Evolutionary conservation across 768 basidiomycete genomes (phyloP).

Genomic region (Lactifluus pinguis): DNA sequence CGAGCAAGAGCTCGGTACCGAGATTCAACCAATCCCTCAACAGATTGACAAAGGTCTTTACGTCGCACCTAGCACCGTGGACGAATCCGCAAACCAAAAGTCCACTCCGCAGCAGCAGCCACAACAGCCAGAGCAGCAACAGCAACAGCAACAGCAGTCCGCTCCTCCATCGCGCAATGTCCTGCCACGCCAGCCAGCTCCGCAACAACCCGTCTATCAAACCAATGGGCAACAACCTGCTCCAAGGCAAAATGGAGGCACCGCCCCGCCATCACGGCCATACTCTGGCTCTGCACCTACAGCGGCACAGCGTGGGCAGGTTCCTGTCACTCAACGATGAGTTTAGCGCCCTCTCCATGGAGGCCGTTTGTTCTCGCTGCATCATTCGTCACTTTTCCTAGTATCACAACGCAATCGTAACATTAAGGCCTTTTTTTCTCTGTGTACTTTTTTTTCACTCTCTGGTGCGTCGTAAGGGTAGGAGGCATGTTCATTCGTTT

Average conservation of each 20-base stretch:
- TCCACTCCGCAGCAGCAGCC: constrained; percentile 27
- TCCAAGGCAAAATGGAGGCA: constrained; percentile 23
- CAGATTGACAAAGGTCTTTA: constrained; percentile 87
- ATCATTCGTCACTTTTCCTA: constrained; percentile 1
- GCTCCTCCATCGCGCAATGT: constrained; percentile 15
- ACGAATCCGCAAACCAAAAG: constrained; percentile 39
- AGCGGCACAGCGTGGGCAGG: constrained; percentile 22
- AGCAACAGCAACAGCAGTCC: constrained; percentile 21
- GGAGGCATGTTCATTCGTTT: constrained; percentile 1
- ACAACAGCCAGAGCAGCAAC: constrained; percentile 23
- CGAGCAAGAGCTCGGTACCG: constrained; percentile 96
- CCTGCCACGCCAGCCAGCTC: constrained; percentile 5
- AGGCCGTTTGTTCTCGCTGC: neutral
- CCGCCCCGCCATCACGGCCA: constrained; percentile 19
- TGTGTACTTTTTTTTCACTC: neutral
- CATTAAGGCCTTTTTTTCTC: constrained; percentile 2
- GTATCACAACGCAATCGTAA: constrained; percentile 9
- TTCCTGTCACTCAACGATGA: constrained; percentile 18
- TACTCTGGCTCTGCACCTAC: constrained; percentile 12
- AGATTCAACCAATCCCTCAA: constrained; percentile 93
- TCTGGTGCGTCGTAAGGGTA: neutral
- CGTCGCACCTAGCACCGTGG: constrained; percentile 61
- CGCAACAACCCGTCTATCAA: constrained; percentile 27
- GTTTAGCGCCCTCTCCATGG: neutral
- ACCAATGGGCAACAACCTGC: constrained; percentile 22